Evolutionary conservation across 306 rosid species (phyloP), one percentile per base, ranked within the genome.

Genomic region (Cicer yamashitae): DNA sequence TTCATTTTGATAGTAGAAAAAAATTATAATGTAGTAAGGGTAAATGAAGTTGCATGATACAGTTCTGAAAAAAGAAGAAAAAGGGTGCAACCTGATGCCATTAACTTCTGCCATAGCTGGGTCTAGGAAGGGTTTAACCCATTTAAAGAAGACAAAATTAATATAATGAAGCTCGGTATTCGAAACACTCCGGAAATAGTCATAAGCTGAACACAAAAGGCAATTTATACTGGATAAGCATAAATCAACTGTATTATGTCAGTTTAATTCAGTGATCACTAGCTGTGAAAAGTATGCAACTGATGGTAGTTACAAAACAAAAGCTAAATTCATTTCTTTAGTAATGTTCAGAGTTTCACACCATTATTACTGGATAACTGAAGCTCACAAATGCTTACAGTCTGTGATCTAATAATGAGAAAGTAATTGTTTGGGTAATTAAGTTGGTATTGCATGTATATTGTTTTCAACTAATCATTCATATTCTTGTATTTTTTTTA

Each of bases 141-240:
- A 13, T 47, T 47, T 51, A 51, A n/a, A n/a, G 18, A 51, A 51
- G 56, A 6, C 37, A 30, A 51, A 51, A 60, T 53, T 10, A 38
- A 15, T 13, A 46, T 11, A 30, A 17, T 62, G 47, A 59, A 69
- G 71, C 60, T 46, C 54, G 0, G 56, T 58, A 59, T 11, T 22
- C 8, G 3, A 7, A 58, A 30, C 20, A 22, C 6, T 43, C 52
- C n/a, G 20, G 18, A 48, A 59, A 30, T 15, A 41, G 30, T 41
- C 39, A 10, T 45, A 77, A 56, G 39, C 22, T 34, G 52, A 51
- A 51, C 20, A 67, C 39, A 12, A 37, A 53, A 7, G 46, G 50
- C 7, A 30, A 76, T 64, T 64, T 65, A 20, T 76, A 38, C 44
- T 18, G 22, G 67, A 58, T 25, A 58, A 25, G 60, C 60, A 74